Conservation (phyloP, 805 yeast species). For the Nakazawaea molendinolei region DNA sequence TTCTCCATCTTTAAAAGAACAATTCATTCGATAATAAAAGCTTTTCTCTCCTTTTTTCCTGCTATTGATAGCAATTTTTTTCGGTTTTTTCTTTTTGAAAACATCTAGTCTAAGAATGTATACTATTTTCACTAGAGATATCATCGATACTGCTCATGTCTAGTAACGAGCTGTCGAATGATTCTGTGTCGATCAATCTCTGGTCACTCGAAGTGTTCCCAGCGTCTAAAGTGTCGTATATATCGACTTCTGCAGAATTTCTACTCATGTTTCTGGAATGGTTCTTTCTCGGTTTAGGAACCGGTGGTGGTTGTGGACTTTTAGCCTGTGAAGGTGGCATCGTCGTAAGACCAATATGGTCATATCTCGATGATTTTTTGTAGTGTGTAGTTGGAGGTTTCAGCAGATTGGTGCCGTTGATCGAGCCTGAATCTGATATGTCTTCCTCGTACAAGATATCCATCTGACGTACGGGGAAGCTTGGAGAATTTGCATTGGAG, state of each 20-base stretch:
- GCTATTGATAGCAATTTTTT: too few species aligned
- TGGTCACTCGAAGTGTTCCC: background rate
- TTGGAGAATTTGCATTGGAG: slow-evolving; percentile 9
- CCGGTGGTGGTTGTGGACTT: slow-evolving; percentile 4
- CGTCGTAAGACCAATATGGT: slow-evolving; percentile 7
- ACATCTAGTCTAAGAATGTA: too few species aligned
- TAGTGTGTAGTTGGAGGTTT: slow-evolving; percentile 2
- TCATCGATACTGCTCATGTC: slow-evolving; percentile 11
- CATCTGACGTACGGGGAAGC: slow-evolving; percentile 6
- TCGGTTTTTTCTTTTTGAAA: too few species aligned
- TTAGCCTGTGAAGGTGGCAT: background rate
- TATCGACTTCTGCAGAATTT: slow-evolving; percentile 1
- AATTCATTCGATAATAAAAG: too few species aligned
- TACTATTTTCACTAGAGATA: slow-evolving; percentile 4
- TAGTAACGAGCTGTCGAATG: slow-evolving; percentile 9
- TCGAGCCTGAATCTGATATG: background rate
- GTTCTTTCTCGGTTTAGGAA: slow-evolving; percentile 10
- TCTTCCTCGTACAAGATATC: slow-evolving; percentile 12
- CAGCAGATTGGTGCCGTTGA: background rate
- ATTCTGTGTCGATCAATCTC: background rate
- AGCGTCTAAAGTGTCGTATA: slow-evolving; percentile 6
- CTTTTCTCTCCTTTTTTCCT: too few species aligned
- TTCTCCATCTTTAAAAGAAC: too few species aligned
- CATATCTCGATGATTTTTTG: slow-evolving; percentile 7
- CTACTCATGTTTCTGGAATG: background rate